Base-by-base conservation (phyloP, 441 rosid genomes). In the Erysimum cheiri region DNA sequence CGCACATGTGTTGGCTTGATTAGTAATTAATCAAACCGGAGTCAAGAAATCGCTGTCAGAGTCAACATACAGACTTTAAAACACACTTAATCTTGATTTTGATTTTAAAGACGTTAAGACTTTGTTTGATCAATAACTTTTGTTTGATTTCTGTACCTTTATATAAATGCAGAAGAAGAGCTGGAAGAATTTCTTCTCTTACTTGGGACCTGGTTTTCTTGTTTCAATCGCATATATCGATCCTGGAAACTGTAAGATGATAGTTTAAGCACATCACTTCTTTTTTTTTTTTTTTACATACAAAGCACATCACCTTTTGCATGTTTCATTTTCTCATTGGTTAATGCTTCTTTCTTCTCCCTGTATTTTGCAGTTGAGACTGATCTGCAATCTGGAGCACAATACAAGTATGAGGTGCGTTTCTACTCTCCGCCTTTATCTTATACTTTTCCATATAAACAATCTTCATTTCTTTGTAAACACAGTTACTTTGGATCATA, bases 171-270 rank as follows among this genome's bases (percentile, higher is more conserved):
- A 64, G 97, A 85, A 48, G 71, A 87, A 40, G 79, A 90, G 98
- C 84, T 94, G 98, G 99, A 94, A 88, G 77, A 94, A 90, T 78
- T 78, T 94, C 33, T 92, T 94, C 70, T 83, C 97, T 22, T 94
- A 94, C 80, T 82, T 88, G 56, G 98, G 98, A 66, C 99, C 97
- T 8, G 99, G 99, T 52, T 94, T 94, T 76, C 98, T 94, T 57
- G 96, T 94, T 75, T 90, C 89, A n/a, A 92, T 94, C 61, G 99
- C 98, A 43, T 94, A 94, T 74, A 94, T 90, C 60, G 99, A 94
- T 75, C 99, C 98, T 64, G 99, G 98, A 80, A 94, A 94, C 65
- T 94, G 99, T 94, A 82, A 83, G 93, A 40, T 57, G 46, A 7
- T 32, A 7, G 4, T 26, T 26, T 26, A 26, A 26, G 1, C 19